Evolutionary conservation across 306 rosid species (phyloP).

Genomic region (Medicago truncatula): DNA sequence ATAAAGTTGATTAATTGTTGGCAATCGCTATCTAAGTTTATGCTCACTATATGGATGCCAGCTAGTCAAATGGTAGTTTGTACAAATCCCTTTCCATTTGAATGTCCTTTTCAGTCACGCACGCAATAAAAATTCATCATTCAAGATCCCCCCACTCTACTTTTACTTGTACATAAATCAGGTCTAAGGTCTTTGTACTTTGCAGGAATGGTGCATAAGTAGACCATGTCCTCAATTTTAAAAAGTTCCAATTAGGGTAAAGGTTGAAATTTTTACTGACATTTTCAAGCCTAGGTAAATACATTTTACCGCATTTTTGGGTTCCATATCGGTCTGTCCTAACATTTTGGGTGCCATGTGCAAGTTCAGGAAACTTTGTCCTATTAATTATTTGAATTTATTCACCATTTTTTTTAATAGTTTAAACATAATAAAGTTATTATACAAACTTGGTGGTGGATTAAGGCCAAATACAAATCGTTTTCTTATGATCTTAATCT

Average conservation of each 20-base stretch:
- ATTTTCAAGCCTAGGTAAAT: background rate
- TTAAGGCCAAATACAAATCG: no score
- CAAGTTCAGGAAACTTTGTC: background rate
- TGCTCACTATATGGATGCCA: constrained; percentile 35
- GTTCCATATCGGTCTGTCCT: no score
- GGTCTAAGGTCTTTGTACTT: constrained; percentile 23
- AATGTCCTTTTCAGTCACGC: constrained; percentile 16
- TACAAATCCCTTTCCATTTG: background rate
- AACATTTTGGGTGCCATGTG: background rate
- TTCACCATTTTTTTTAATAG: no score
- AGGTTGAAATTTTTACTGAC: background rate
- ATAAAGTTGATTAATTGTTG: background rate
- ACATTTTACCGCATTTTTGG: background rate
- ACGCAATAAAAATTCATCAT: constrained; percentile 1
- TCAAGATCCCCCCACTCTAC: background rate
- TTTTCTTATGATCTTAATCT: no score
- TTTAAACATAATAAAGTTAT: no score
- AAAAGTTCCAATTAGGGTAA: constrained; percentile 6
- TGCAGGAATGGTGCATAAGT: background rate
- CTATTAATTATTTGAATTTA: background rate
- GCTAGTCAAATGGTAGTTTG: background rate
- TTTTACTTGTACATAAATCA: background rate
- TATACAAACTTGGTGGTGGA: no score
- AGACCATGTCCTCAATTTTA: background rate
- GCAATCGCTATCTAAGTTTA: background rate